Evolutionary conservation across 176 grass and related monocot species (phyloP).

Genomic region (Thalia dealbata): DNA sequence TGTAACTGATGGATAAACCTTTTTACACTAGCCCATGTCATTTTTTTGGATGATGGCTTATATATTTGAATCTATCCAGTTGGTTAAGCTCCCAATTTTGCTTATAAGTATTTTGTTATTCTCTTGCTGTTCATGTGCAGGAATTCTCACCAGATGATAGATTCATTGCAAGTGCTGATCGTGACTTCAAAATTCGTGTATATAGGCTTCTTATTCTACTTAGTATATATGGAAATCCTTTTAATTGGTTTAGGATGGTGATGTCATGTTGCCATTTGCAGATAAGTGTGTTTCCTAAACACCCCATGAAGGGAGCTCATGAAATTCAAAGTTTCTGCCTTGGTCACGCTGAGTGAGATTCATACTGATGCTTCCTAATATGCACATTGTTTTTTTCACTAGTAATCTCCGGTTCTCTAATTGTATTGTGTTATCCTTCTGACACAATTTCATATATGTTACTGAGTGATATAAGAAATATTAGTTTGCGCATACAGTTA

Average conservation of each 20-base stretch:
- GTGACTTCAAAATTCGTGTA: conserved; percentile 96
- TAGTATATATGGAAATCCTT: not conserved
- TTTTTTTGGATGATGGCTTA: too few relatives aligned
- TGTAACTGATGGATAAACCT: too few relatives aligned
- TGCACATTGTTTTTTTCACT: not conserved
- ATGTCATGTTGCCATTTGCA: conserved; percentile 24
- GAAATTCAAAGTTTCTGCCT: conserved; percentile 99
- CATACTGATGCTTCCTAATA: not conserved
- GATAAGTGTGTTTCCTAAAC: conserved; percentile 67
- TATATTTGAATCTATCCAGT: too few relatives aligned
- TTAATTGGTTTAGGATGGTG: conserved; percentile 10
- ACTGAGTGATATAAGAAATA: not conserved
- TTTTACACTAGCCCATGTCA: too few relatives aligned
- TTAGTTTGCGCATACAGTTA: not conserved
- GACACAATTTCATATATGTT: not conserved
- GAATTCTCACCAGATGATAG: conserved; percentile 86
- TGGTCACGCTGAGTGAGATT: conserved; percentile 80
- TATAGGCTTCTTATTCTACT: conserved; percentile 16
- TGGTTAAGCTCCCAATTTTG: not conserved
- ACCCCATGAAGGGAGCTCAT: conserved; percentile 45
- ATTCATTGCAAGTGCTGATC: conserved; percentile 82
- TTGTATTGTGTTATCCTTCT: not conserved
- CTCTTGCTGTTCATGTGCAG: conserved; percentile 18
- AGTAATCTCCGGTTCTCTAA: not conserved
- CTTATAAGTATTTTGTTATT: not conserved